Percentiles rank a stretch among this genome's conserved stretches.
phyloP scores from a whole-genome alignment of 1,139 yeast genomes.

The Geotrichum restrictum region DNA sequence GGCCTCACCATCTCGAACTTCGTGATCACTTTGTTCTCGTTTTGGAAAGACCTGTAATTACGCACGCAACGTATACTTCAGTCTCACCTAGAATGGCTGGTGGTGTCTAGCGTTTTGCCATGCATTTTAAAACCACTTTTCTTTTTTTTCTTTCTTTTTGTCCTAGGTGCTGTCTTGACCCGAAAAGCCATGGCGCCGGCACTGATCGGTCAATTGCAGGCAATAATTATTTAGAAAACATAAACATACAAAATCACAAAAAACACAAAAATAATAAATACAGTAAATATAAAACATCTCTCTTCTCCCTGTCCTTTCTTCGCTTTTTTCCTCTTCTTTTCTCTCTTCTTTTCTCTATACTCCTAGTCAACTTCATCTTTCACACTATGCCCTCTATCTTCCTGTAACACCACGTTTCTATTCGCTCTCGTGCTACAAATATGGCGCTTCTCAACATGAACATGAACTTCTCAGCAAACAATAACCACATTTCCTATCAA shows the following conservation, averaged over 20 bases:
- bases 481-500: background rate
- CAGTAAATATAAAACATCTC: slow-evolving; percentile 2
- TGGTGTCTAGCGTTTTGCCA: too few species aligned
- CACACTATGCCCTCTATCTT: background rate
- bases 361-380: background rate
- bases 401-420: background rate
- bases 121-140: too few species aligned
- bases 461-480: background rate
- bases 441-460: slow-evolving; percentile 1
- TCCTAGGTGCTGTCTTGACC: too few species aligned
- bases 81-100: too few species aligned
- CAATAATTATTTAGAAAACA: background rate
- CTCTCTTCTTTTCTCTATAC: background rate
- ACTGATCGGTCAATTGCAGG: too few species aligned
- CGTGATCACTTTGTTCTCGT: too few species aligned
- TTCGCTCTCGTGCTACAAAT: background rate
- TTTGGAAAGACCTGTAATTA: too few species aligned
- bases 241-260: background rate
- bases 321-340: background rate
- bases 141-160: too few species aligned
- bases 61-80: too few species aligned
- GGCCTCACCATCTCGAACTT: too few species aligned
- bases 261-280: background rate
- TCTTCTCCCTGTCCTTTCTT: background rate
- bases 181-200: too few species aligned